Percentiles rank a stretch among this genome's conserved stretches.
Evolutionary conservation across 345 rosid species (phyloP).

Genomic region (Acer yangbiense): DNA sequence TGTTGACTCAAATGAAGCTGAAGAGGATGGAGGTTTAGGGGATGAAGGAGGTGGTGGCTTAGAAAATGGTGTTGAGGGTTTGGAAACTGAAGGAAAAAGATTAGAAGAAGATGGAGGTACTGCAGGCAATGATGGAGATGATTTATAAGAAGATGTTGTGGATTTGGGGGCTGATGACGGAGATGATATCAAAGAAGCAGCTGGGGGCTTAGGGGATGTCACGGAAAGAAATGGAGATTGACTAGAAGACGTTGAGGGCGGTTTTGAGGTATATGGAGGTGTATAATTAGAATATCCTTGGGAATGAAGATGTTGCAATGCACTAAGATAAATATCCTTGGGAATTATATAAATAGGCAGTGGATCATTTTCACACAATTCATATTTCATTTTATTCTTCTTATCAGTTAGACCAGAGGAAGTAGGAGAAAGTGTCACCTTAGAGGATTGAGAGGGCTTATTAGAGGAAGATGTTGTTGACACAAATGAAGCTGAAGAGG

Average conservation of each 20-base stretch:
- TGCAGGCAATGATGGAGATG: neutral
- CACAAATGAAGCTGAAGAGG: neutral
- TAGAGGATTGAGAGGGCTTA: conserved; percentile 3
- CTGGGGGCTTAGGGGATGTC: too few relatives aligned
- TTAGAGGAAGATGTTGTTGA: conserved; percentile 3
- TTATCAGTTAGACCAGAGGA: conserved; percentile 1
- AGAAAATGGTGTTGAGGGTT: neutral
- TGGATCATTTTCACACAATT: conserved; percentile 8
- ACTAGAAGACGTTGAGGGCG: too few relatives aligned
- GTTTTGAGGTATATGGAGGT: too few relatives aligned
- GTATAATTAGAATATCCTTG: too few relatives aligned
- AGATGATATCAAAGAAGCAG: neutral
- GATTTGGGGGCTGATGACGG: neutral
- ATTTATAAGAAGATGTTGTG: neutral
- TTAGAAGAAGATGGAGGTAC: neutral
- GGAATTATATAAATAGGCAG: conserved; percentile 35
- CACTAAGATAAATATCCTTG: conserved; percentile 2
- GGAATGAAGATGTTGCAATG: too few relatives aligned
- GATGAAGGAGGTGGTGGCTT: neutral
- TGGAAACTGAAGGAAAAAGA: too few relatives aligned
- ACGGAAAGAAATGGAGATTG: too few relatives aligned
- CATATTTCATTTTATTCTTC: neutral
- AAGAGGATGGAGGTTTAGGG: neutral
- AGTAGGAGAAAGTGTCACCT: conserved; percentile 20
- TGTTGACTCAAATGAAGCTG: neutral